Evolutionary conservation across 768 basidiomycete species (phyloP).

Genomic region (Panaeolus papilionaceus): DNA sequence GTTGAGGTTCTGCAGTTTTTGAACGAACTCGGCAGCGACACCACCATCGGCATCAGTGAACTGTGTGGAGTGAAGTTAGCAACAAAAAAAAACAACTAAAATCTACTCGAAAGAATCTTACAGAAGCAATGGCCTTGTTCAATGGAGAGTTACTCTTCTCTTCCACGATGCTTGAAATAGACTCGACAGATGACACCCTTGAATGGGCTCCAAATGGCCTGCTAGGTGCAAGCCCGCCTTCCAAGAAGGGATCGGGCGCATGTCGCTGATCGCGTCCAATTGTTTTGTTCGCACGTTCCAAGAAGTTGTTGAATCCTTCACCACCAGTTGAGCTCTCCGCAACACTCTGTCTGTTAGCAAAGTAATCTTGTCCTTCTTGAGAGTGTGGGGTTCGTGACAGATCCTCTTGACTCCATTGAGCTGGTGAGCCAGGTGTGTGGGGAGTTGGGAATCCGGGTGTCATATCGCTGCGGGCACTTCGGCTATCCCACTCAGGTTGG

Average conservation of each 20-base stretch:
- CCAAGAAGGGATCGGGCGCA: conserved; percentile 88
- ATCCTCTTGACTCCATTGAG: conserved; percentile 66
- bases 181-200: conserved; percentile 85
- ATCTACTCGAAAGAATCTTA: conserved; percentile 39
- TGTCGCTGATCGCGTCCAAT: conserved; percentile 83
- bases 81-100: not conserved
- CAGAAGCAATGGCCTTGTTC: conserved; percentile 92
- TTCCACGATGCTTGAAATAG: conserved; percentile 89
- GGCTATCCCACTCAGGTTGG: conserved; percentile 79
- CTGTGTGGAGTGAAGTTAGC: conserved; percentile 41
- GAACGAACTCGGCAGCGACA: conserved; percentile 88
- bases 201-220: conserved; percentile 85
- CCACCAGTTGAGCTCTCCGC: conserved; percentile 35
- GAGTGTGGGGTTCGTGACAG: conserved; percentile 61
- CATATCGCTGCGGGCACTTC: conserved; percentile 56
- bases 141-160: conserved; percentile 91
- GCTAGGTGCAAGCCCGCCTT: conserved; percentile 60
- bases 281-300: conserved; percentile 83
- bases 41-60: conserved; percentile 96
- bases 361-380: conserved; percentile 65
- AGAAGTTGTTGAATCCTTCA: conserved; percentile 75
- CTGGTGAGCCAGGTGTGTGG: conserved; percentile 60
- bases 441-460: conserved; percentile 47
- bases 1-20: conserved; percentile 77
- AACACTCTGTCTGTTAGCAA: conserved; percentile 41